Base-by-base conservation (phyloP, 257 asterid genomes). In the Nemophila menziesii region DNA sequence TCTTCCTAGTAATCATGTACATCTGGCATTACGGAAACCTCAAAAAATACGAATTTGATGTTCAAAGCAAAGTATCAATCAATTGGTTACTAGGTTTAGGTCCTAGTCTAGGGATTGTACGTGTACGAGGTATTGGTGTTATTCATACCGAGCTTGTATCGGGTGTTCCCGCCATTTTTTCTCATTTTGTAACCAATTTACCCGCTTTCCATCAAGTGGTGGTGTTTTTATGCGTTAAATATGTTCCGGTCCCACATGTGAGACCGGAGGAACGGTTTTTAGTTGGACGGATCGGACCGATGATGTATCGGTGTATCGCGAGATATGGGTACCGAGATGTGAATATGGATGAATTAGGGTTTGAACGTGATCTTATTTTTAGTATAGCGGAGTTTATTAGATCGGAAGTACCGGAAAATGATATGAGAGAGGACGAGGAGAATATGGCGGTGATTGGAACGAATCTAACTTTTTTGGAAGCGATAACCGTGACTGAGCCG, bases 251-350 rank as follows among this genome's bases (percentile, higher is more conserved):
- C 17, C 71, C 68, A 46, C 64, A 57, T 12, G 86, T 77, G 24
- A 70, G 78, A 0, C 69, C 54, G 4, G 74, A 77, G 5, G 82
- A 73, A 44, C 45, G 86, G 34, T 70, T 73, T 52, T 69, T 70
- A 1, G 71, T 77, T 52, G 68, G 71, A 43, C 67, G 86, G 11
- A 70, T 77, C 0, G 75, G 79, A 2, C 86, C 86, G 0, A 66
- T 65, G 46, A 77, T 77, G 72, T 73, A 69, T 43, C 66, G 79
- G 0, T 77, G 86, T 18, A 74, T 77, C 9, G 77, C 71, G 12
- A 70, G 79, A 42, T 77, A 77, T 23, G 82, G 87, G 3, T 73
- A 77, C 72, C 73, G 71, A 46, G 84, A 75, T 55, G 70, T 71
- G 17, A 77, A 68, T 38, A 67, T 20, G 33, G 40, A 54, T 19